These are phyloP conservation scores for Vitis hybrid DNA, from an alignment of 177 flowering plant genomes.

Conservation along the genomic window DNA sequence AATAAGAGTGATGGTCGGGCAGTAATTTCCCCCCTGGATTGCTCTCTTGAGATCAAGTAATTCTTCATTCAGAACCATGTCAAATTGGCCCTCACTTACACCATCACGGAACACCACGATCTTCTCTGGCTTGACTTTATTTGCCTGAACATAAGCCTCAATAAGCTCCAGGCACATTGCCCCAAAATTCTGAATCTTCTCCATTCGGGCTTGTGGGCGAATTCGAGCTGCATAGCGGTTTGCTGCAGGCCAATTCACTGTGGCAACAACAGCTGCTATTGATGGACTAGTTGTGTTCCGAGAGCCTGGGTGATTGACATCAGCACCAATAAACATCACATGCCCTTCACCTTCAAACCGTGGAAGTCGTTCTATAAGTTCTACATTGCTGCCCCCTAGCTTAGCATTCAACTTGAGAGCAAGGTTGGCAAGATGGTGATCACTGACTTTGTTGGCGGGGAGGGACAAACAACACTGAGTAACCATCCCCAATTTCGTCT, in stretches of 20 bases:
- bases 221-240: constrained; percentile 65
- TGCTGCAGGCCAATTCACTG: constrained; percentile 81
- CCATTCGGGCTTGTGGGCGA: constrained; percentile 50
- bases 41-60: constrained; percentile 43
- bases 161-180: constrained; percentile 62
- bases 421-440: constrained; percentile 67
- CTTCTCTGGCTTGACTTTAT: constrained; percentile 45
- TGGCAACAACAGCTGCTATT: constrained; percentile 72
- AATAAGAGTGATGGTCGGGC: constrained; percentile 59
- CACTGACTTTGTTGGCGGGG: constrained; percentile 36
- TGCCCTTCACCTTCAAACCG: constrained; percentile 29
- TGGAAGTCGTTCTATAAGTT: constrained; percentile 48
- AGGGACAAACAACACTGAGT: constrained; percentile 66
- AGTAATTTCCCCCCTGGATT: constrained; percentile 28
- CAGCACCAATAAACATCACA: constrained; percentile 86
- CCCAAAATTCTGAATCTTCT: constrained; percentile 55
- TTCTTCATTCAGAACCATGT: constrained; percentile 78
- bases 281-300: constrained; percentile 52
- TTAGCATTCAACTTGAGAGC: constrained; percentile 81
- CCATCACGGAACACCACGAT: constrained; percentile 82
- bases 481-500: constrained; percentile 63
- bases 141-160: constrained; percentile 35
- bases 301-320: constrained; percentile 76
- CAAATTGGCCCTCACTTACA: constrained; percentile 81
- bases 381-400: constrained; percentile 78